Percentiles rank a stretch among this genome's conserved stretches.
Conservation (phyloP, 2,329 filamentous ascomycete genomes). For the Diaporthe destruens region DNA sequence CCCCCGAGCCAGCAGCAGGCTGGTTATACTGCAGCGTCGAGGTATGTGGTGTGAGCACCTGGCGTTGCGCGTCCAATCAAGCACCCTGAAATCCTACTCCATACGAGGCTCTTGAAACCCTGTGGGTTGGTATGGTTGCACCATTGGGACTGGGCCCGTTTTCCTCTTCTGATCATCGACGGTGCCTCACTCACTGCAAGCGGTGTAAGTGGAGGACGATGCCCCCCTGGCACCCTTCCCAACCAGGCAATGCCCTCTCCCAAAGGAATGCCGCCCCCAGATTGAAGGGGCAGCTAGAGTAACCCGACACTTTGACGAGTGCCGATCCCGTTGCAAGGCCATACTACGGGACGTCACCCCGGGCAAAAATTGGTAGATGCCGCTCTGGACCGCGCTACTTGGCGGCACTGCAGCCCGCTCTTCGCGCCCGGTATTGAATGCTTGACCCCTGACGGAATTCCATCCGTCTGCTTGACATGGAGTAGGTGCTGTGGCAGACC, state of each 20-base stretch:
- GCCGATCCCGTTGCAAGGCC: slow-evolving; percentile 30
- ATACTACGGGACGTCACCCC: slow-evolving; percentile 16
- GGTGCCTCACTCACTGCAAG: slow-evolving; percentile 2
- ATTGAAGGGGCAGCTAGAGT: slow-evolving; percentile 20
- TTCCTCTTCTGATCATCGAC: neutral
- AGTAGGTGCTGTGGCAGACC: too few species aligned
- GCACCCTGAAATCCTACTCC: slow-evolving; percentile 13
- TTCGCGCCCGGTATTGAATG: slow-evolving; percentile 16
- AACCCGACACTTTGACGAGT: slow-evolving; percentile 32
- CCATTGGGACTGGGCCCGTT: neutral
- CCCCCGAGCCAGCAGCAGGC: neutral
- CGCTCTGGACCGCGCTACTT: neutral
- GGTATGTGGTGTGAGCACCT: neutral
- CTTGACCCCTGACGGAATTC: slow-evolving; percentile 25
- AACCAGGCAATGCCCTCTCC: slow-evolving; percentile 1
- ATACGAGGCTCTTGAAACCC: slow-evolving; percentile 20
- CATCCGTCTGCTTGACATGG: neutral
- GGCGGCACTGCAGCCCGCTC: slow-evolving; percentile 21
- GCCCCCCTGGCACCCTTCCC: neutral
- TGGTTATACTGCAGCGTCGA: slow-evolving; percentile 18
- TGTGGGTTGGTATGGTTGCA: slow-evolving; percentile 5
- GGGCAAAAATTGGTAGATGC: slow-evolving; percentile 22
- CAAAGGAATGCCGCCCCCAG: slow-evolving; percentile 18
- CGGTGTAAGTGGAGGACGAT: neutral
- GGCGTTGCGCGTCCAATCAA: neutral